Conservation (phyloP, 2,329 filamentous ascomycete species). For the Chaetomiaceae sp. region DNA sequence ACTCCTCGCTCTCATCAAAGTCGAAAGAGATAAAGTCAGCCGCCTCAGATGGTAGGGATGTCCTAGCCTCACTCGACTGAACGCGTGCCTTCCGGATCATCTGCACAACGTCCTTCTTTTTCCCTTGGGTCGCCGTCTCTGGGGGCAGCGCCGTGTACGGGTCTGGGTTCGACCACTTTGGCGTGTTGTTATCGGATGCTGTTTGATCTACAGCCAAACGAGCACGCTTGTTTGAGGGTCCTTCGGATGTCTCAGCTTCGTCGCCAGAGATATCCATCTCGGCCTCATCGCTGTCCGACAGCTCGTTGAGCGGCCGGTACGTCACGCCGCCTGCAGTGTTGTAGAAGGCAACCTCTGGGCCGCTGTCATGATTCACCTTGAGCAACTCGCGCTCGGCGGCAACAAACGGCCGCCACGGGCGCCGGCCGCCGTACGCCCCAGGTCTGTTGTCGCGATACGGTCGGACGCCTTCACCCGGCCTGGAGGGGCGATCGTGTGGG, state of each 20-base stretch:
- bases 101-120: slow-evolving; percentile 82
- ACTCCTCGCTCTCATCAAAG: slow-evolving; percentile 52
- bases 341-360: slow-evolving; percentile 42
- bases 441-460: slow-evolving; percentile 1
- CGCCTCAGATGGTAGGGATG: slow-evolving; percentile 48
- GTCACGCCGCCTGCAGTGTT: slow-evolving; percentile 42
- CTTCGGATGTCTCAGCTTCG: slow-evolving; percentile 32
- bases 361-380: slow-evolving; percentile 35
- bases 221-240: slow-evolving; percentile 40
- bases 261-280: slow-evolving; percentile 58
- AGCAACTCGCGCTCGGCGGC: slow-evolving; percentile 47
- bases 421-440: slow-evolving; percentile 6
- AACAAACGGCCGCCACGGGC: slow-evolving; percentile 27
- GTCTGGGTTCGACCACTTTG: slow-evolving; percentile 94
- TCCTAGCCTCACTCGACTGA: slow-evolving; percentile 41
- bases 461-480: background rate
- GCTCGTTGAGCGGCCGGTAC: slow-evolving; percentile 49
- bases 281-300: slow-evolving; percentile 58
- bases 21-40: slow-evolving; percentile 91
- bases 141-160: slow-evolving; percentile 86
- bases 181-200: slow-evolving; percentile 41
- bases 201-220: slow-evolving; percentile 30
- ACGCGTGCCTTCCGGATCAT: slow-evolving; percentile 85
- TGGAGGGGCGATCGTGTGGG: background rate
- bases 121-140: slow-evolving; percentile 59